phyloP scores from a whole-genome alignment of 176 grass and related monocot species.

The Bonia amplexicaulis region DNA sequence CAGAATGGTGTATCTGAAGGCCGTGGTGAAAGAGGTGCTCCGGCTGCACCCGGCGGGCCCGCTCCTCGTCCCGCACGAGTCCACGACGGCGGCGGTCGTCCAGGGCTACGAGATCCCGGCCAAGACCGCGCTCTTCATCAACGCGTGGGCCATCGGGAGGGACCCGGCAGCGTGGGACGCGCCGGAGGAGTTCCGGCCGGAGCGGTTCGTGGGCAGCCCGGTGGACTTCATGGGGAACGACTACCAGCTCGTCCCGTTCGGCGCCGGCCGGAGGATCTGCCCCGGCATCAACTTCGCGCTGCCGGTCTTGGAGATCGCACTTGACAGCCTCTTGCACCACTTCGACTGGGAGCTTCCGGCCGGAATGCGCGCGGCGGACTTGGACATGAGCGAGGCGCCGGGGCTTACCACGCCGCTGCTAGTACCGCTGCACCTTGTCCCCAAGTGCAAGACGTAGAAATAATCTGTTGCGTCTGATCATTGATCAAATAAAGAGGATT shows the following conservation, averaged over 20 bases:
- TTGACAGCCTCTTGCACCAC: slow-evolving; percentile 31
- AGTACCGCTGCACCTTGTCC: slow-evolving; percentile 42
- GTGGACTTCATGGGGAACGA: slow-evolving; percentile 50
- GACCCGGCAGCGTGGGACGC: slow-evolving; percentile 47
- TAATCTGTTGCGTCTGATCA: neutral
- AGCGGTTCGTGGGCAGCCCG: slow-evolving; percentile 39
- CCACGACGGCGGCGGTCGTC: slow-evolving; percentile 13
- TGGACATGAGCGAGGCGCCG: slow-evolving; percentile 59
- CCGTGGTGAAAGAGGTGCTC: slow-evolving; percentile 59
- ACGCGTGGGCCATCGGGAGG: slow-evolving; percentile 65
- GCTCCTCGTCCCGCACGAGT: slow-evolving; percentile 47
- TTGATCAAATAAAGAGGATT: neutral
- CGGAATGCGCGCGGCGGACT: neutral
- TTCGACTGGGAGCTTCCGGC: slow-evolving; percentile 62
- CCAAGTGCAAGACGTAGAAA: neutral
- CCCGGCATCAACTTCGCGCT: slow-evolving; percentile 56
- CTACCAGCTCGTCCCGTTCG: slow-evolving; percentile 58
- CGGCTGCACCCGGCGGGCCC: slow-evolving; percentile 62
- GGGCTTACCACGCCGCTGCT: slow-evolving; percentile 41
- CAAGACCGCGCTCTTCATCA: slow-evolving; percentile 45
- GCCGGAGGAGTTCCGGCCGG: slow-evolving; percentile 61
- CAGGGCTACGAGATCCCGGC: slow-evolving; percentile 50
- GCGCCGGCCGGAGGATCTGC: slow-evolving; percentile 60
- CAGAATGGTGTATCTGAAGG: slow-evolving; percentile 44
- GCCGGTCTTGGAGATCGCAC: slow-evolving; percentile 45